phyloP scores from a whole-genome alignment of 2,329 filamentous ascomycete genomes.

The Elsinoe batatas region DNA sequence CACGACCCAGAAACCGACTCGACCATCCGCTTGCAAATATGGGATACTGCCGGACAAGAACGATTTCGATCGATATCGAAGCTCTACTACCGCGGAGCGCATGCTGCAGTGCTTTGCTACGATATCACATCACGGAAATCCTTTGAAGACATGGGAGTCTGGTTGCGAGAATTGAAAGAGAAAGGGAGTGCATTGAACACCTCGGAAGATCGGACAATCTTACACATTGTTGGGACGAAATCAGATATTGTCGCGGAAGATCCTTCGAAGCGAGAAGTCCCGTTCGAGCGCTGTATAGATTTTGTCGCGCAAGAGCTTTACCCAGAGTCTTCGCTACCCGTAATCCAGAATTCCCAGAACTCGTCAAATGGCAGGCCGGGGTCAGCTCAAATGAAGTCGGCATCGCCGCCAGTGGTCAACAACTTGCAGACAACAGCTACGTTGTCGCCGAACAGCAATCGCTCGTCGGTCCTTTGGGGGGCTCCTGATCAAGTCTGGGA shows the following conservation, averaged over 20 bases:
- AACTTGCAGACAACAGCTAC: constrained; percentile 38
- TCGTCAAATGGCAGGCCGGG: constrained; percentile 39
- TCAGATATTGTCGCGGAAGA: constrained; percentile 82
- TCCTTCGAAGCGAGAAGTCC: constrained; percentile 67
- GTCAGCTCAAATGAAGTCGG: constrained; percentile 13
- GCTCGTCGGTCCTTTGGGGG: constrained; percentile 72
- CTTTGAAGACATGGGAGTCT: constrained; percentile 85
- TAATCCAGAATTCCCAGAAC: constrained; percentile 34
- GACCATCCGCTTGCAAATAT: constrained; percentile 83
- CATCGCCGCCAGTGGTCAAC: constrained; percentile 10
- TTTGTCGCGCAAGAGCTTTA: constrained; percentile 90
- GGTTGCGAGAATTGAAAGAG: constrained; percentile 74
- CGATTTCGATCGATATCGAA: constrained; percentile 89
- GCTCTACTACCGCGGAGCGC: constrained; percentile 91
- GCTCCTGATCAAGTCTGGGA: constrained; percentile 84
- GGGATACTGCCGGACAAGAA: constrained; percentile 94
- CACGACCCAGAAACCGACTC: constrained; percentile 74
- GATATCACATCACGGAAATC: constrained; percentile 79
- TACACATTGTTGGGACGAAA: constrained; percentile 94
- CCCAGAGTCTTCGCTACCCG: constrained; percentile 52
- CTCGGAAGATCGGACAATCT: constrained; percentile 56
- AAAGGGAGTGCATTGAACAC: constrained; percentile 46
- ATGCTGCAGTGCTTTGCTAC: constrained; percentile 90
- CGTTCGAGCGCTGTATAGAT: constrained; percentile 89
- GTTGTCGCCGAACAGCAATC: constrained; percentile 38